These are phyloP conservation scores for Nothophaeocryptopus gaeumannii DNA, from an alignment of 2,329 filamentous ascomycete species.

Conservation along the genomic window DNA sequence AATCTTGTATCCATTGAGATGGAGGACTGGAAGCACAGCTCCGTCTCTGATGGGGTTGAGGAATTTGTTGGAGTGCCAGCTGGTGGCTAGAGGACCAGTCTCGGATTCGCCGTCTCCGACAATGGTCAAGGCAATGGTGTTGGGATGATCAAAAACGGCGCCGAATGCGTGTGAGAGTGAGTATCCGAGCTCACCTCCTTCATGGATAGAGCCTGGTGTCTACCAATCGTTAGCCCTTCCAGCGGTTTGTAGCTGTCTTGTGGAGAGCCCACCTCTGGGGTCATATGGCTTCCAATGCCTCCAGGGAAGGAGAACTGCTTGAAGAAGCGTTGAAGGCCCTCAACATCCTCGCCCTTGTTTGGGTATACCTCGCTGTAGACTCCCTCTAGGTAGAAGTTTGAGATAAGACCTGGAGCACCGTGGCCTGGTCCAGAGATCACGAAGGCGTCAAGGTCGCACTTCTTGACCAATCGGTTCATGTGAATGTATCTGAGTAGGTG, in stretches of 20 bases:
- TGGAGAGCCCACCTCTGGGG: conserved; percentile 39
- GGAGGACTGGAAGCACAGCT: conserved; percentile 72
- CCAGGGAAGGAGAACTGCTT: conserved; percentile 81
- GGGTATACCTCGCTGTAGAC: conserved; percentile 76
- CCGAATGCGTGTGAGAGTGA: conserved; percentile 77
- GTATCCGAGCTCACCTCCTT: conserved; percentile 80
- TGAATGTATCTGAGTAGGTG: conserved; percentile 59
- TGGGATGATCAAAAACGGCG: conserved; percentile 69
- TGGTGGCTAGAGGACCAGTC: conserved; percentile 73
- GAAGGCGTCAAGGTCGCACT: conserved; percentile 66
- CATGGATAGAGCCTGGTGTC: conserved; percentile 69
- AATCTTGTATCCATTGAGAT: conserved; percentile 83
- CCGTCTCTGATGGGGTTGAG: conserved; percentile 76
- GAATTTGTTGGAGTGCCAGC: conserved; percentile 81
- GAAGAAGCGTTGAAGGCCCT: conserved; percentile 73
- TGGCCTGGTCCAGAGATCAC: conserved; percentile 77
- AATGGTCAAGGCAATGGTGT: conserved; percentile 73
- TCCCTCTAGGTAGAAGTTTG: conserved; percentile 74
- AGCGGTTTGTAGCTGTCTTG: background rate
- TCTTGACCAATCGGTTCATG: conserved; percentile 78
- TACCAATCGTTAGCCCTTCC: conserved; percentile 41
- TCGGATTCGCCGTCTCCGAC: conserved; percentile 81
- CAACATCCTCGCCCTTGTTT: conserved; percentile 64
- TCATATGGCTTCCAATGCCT: conserved; percentile 74
- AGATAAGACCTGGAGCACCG: conserved; percentile 71